These are phyloP conservation scores for Saccharomyces hybrid DNA, from an alignment of 1,139 yeast species.

Conservation along the genomic window DNA sequence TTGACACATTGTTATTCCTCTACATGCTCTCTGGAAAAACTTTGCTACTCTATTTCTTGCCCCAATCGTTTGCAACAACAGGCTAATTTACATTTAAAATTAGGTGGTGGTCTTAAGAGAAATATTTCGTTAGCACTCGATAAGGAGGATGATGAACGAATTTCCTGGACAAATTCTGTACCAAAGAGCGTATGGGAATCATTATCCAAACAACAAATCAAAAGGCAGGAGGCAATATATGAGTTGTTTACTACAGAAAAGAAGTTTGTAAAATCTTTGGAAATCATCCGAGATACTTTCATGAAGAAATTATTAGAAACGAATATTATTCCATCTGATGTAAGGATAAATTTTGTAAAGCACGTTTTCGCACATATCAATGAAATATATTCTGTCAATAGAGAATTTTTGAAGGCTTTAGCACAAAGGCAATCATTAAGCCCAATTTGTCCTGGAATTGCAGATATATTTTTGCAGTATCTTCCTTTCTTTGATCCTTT, in stretches of 20 bases:
- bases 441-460: constrained; percentile 78
- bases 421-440: constrained; percentile 82
- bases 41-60: constrained; percentile 93
- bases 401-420: constrained; percentile 79
- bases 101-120: constrained; percentile 77
- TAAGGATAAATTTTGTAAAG: constrained; percentile 82
- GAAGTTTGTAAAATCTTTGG: constrained; percentile 90
- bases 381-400: constrained; percentile 78
- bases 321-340: constrained; percentile 79
- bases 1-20: constrained; percentile 95
- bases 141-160: constrained; percentile 73
- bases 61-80: constrained; percentile 95
- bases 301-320: constrained; percentile 83
- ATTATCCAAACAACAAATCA: constrained; percentile 76
- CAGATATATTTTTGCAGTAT: constrained; percentile 77
- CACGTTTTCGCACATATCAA: constrained; percentile 87
- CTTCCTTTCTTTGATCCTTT: constrained; percentile 88
- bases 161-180: constrained; percentile 91
- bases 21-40: constrained; percentile 78
- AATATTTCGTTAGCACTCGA: constrained; percentile 74
- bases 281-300: constrained; percentile 88
- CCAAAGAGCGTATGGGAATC: constrained; percentile 71
- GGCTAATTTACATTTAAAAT: constrained; percentile 80
- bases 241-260: constrained; percentile 92
- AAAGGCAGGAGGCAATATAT: constrained; percentile 90